A percentile compares a stretch with the other conserved stretches of the same genome.
These are phyloP conservation scores for Zygotorulaspora mrakii DNA, from an alignment of 1,139 yeast genomes.

Conservation along the genomic window DNA sequence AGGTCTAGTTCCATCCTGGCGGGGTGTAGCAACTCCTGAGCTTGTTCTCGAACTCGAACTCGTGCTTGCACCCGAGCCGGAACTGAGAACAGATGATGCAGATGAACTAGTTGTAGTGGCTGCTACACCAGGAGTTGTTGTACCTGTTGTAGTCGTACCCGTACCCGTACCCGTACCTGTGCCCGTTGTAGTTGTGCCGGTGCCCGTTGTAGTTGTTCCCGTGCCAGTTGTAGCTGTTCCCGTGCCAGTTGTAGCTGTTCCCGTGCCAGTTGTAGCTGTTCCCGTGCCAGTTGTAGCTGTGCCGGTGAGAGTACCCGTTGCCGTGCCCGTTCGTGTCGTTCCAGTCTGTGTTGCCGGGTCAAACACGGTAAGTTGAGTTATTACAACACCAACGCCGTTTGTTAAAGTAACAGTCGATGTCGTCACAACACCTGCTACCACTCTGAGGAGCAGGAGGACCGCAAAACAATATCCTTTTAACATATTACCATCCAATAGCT, in stretches of 20 bases:
- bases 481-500: slow-evolving; percentile 1
- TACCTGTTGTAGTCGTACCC: slow-evolving; percentile 12
- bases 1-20: slow-evolving; percentile 21
- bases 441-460: slow-evolving; percentile 1
- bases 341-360: slow-evolving; percentile 1
- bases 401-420: slow-evolving; percentile 5
- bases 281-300: slow-evolving; percentile 13
- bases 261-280: slow-evolving; percentile 15
- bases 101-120: slow-evolving; percentile 2
- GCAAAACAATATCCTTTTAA: background rate
- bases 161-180: slow-evolving; percentile 4
- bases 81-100: slow-evolving; percentile 1
- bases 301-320: slow-evolving; percentile 7
- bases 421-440: slow-evolving; percentile 11
- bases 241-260: slow-evolving; percentile 15
- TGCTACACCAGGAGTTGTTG: slow-evolving; percentile 5
- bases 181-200: slow-evolving; percentile 5
- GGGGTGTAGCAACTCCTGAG: slow-evolving; percentile 9
- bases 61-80: slow-evolving; percentile 1
- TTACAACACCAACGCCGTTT: background rate
- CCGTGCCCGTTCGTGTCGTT: slow-evolving; percentile 5
- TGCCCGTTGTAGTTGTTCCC: slow-evolving; percentile 11
- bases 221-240: slow-evolving; percentile 12
- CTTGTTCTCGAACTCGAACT: slow-evolving; percentile 8
- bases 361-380: slow-evolving; percentile 1